Evolutionary conservation across 306 rosid species (phyloP).

Genomic region (Trifolium fragiferum): DNA sequence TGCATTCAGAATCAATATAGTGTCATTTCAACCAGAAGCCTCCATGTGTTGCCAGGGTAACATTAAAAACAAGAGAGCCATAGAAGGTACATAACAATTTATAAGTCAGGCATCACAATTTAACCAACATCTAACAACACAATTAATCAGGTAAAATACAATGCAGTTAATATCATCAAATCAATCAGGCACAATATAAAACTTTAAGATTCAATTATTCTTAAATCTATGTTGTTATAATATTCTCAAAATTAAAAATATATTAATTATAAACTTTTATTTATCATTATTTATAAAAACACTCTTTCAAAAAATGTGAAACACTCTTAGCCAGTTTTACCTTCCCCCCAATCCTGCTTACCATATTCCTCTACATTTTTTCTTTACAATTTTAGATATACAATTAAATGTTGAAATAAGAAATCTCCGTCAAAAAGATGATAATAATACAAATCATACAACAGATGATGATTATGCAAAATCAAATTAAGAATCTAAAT

Average conservation of each 20-base stretch:
- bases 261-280: background rate
- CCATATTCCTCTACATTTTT: background rate
- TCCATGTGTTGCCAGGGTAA: background rate
- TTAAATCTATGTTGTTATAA: background rate
- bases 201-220: conserved; percentile 4
- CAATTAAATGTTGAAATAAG: background rate
- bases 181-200: background rate
- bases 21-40: conserved; percentile 21
- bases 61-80: background rate
- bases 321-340: background rate
- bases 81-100: background rate
- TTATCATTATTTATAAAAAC: too few species aligned
- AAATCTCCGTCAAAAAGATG: too few species aligned
- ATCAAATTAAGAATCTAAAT: too few species aligned
- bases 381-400: too few species aligned
- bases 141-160: background rate
- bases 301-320: too few species aligned
- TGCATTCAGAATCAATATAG: conserved; percentile 25
- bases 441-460: too few species aligned
- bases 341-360: background rate
- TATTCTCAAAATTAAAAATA: too few species aligned
- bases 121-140: background rate
- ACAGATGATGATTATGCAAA: too few species aligned
- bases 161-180: background rate
- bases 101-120: background rate